Percentiles rank a stretch among this genome's conserved stretches.
Conservation (phyloP, 2,329 filamentous ascomycete genomes). For the Microdochium trichocladiopsis region DNA sequence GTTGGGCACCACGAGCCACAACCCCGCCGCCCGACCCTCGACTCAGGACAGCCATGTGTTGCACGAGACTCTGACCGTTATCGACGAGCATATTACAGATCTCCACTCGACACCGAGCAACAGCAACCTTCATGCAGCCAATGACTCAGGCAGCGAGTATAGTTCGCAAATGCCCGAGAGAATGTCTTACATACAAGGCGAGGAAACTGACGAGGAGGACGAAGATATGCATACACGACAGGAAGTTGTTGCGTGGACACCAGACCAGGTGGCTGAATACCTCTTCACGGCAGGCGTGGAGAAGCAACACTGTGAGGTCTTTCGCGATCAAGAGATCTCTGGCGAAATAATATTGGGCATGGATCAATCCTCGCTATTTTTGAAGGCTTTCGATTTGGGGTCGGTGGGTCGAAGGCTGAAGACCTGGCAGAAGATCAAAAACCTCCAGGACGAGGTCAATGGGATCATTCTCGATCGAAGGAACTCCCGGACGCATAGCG, state of each 20-base stretch:
- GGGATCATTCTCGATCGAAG: slow-evolving; percentile 38
- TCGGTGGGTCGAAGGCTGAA: slow-evolving; percentile 84
- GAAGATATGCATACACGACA: slow-evolving; percentile 57
- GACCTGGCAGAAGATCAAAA: slow-evolving; percentile 95
- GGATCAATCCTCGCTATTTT: slow-evolving; percentile 90
- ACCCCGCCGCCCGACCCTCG: neutral
- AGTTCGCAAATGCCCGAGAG: slow-evolving; percentile 71
- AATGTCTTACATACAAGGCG: slow-evolving; percentile 85
- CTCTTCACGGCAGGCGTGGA: slow-evolving; percentile 82
- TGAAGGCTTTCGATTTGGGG: slow-evolving; percentile 91
- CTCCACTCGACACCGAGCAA: slow-evolving; percentile 52
- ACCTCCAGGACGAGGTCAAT: slow-evolving; percentile 79
- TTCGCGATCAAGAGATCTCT: slow-evolving; percentile 90
- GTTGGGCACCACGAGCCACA: slow-evolving; percentile 3
- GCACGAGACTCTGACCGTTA: slow-evolving; percentile 91
- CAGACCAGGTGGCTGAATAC: slow-evolving; percentile 80
- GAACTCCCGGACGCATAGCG: slow-evolving; percentile 50
- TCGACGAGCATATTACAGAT: slow-evolving; percentile 94
- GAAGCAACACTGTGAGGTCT: slow-evolving; percentile 85
- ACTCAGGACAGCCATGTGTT: slow-evolving; percentile 68
- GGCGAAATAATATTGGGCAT: slow-evolving; percentile 90
- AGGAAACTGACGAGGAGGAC: slow-evolving; percentile 93
- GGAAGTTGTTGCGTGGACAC: slow-evolving; percentile 75
- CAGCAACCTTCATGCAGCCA: slow-evolving; percentile 46
- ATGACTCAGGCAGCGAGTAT: slow-evolving; percentile 85